These are phyloP conservation scores for Fusarium clavum DNA, from an alignment of 2,329 filamentous ascomycete genomes.

Conservation along the genomic window DNA sequence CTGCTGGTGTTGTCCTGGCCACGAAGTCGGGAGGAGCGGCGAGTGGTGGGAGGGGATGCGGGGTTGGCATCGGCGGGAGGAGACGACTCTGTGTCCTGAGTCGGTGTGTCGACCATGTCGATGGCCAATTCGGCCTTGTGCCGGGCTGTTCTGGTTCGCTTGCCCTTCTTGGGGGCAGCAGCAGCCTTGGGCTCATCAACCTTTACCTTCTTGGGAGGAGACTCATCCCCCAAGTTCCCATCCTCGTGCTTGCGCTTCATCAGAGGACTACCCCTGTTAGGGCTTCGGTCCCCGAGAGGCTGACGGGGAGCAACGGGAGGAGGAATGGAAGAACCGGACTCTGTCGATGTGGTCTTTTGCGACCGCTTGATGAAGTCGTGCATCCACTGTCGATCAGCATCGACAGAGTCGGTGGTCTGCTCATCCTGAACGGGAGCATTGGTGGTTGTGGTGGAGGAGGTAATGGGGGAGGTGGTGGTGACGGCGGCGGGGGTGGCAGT, in stretches of 20 bases:
- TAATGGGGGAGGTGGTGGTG: not conserved
- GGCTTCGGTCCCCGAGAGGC: constrained; percentile 52
- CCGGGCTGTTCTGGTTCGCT: constrained; percentile 34
- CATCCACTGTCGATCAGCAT: constrained; percentile 45
- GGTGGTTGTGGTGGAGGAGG: not conserved
- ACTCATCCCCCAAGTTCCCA: constrained; percentile 27
- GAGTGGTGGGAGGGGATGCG: constrained; percentile 26
- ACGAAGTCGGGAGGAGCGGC: constrained; percentile 52
- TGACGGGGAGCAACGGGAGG: constrained; percentile 41
- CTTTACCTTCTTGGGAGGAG: constrained; percentile 39
- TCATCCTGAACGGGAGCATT: constrained; percentile 19
- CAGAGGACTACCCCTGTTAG: constrained; percentile 51
- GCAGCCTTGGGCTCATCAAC: constrained; percentile 5
- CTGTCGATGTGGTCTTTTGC: constrained; percentile 43
- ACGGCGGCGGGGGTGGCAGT: too few species aligned
- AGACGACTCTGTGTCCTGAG: not conserved
- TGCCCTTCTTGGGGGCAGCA: constrained; percentile 41
- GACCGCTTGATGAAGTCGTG: constrained; percentile 53
- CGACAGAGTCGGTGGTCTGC: constrained; percentile 9
- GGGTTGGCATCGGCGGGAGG: constrained; percentile 5
- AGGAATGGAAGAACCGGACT: constrained; percentile 49
- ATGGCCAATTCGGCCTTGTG: constrained; percentile 26
- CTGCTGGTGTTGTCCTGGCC: constrained; percentile 38
- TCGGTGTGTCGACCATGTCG: constrained; percentile 30
- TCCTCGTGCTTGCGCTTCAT: constrained; percentile 51